Conservation (phyloP, 306 rosid species). For the Datisca glomerata region DNA sequence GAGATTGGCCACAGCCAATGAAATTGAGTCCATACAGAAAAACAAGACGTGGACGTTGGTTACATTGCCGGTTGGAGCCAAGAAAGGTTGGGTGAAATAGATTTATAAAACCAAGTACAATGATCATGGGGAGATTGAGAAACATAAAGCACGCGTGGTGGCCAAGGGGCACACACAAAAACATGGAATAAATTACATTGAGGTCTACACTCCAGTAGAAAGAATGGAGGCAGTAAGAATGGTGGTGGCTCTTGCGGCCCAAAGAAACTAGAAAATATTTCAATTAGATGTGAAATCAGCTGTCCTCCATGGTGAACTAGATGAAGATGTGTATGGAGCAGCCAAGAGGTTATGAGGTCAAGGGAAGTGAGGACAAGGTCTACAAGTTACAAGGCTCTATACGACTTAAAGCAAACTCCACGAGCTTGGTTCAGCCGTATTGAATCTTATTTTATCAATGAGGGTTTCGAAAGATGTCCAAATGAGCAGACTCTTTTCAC, state of each 20-base stretch:
- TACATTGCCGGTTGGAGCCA: background rate
- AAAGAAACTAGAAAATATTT: background rate
- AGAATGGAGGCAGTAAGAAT: background rate
- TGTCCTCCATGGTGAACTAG: background rate
- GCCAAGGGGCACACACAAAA: background rate
- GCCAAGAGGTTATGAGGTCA: background rate
- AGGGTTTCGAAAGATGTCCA: no score
- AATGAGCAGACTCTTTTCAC: no score
- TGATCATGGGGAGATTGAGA: background rate
- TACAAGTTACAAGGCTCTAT: background rate
- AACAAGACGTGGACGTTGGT: background rate
- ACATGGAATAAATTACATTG: background rate
- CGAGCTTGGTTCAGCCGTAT: background rate
- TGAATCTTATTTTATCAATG: background rate
- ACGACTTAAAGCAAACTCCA: background rate
- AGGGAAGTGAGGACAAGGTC: background rate
- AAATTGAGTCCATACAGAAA: background rate
- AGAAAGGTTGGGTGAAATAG: background rate
- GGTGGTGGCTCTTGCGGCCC: background rate
- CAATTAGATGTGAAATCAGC: background rate
- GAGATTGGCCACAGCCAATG: background rate
- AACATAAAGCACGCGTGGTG: background rate
- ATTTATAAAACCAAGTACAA: background rate
- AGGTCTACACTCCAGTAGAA: background rate
- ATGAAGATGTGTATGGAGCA: background rate